Evolutionary conservation across 2,329 filamentous ascomycete genomes (phyloP).

Genomic region (Colletotrichum tofieldiae): DNA sequence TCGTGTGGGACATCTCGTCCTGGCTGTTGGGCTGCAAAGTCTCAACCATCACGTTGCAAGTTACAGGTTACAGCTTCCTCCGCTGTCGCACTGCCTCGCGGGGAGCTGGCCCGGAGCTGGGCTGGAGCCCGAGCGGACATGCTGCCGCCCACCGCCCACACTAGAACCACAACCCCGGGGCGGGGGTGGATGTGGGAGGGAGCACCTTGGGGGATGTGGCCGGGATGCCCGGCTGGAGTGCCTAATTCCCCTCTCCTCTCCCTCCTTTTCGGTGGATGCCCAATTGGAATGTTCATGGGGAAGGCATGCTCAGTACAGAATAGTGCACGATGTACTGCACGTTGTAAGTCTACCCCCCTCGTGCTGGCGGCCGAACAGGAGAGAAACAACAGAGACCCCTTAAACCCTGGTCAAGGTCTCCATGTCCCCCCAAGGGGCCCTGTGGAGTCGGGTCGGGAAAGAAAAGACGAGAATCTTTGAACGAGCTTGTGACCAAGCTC

Average conservation of each 20-base stretch:
- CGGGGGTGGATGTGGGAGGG: conserved; percentile 31
- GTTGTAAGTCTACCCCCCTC: neutral
- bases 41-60: conserved; percentile 12
- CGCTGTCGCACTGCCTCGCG: conserved; percentile 37
- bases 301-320: too few species aligned
- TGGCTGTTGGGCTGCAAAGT: conserved; percentile 1
- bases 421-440: conserved; percentile 7
- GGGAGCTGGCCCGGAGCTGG: conserved; percentile 34
- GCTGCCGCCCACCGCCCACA: conserved; percentile 16
- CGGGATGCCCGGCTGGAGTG: conserved; percentile 31
- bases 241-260: conserved; percentile 6
- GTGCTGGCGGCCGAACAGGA: neutral
- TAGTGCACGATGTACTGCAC: neutral
- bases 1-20: conserved; percentile 11
- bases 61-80: conserved; percentile 11
- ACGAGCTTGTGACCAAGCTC: conserved; percentile 30
- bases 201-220: conserved; percentile 2
- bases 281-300: neutral
- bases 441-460: conserved; percentile 10
- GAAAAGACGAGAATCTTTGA: conserved; percentile 22
- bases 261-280: neutral
- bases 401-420: conserved; percentile 8
- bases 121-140: conserved; percentile 28
- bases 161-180: conserved; percentile 26
- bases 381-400: conserved; percentile 5